Evolutionary conservation across 768 basidiomycete species (phyloP), one percentile per base, ranked within the genome.

Genomic region (Epithele typhae): DNA sequence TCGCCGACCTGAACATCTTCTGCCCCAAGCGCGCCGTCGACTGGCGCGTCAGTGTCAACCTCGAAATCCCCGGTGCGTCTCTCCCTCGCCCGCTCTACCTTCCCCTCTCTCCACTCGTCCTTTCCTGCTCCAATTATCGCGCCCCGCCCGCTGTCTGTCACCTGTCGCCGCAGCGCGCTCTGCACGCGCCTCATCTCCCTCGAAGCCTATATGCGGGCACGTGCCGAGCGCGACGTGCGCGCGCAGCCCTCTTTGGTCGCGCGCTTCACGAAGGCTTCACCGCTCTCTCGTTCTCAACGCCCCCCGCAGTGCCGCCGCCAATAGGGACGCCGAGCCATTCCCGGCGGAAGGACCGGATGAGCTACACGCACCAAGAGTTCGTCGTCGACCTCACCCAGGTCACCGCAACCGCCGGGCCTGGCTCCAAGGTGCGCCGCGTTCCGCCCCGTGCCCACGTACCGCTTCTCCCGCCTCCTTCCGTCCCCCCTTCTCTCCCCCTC

Each of bases 381-480:
- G 77, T 73, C 53, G 84, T 99, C 53, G 96, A 99, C 69, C 76
- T 99, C 40, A 98, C 96, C 1, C 92, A 94, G 66, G 95, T 98
- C 39, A 80, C 79, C 2, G 75, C 83, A 4, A 73, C 72, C 7
- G 58, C 67, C 11, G 64, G 76, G 3, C 65, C 76, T 1, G 72
- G 65, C 43, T 66, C 68, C 47, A 72, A 77, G 36, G 85, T 87
- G 60, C 54, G 78, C 37, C 25, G 15, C n/a, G 24, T 19, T 32
- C 6, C 17, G 4, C 40, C 7, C 32, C 40, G 18, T 35, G 37
- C 19, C 11, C 25, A 17, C 19, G 8, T 14, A 14, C 27, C 27
- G 17, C 36, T 23, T 23, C 44, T 40, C 37, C 36, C 36, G 35
- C 34, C 21, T 32, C 12, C 32, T 9, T 23, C 30, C 36, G n/a